Base-by-base conservation (phyloP, 1,284 basidiomycete species). In the Cryptococcus floricola region DNA sequence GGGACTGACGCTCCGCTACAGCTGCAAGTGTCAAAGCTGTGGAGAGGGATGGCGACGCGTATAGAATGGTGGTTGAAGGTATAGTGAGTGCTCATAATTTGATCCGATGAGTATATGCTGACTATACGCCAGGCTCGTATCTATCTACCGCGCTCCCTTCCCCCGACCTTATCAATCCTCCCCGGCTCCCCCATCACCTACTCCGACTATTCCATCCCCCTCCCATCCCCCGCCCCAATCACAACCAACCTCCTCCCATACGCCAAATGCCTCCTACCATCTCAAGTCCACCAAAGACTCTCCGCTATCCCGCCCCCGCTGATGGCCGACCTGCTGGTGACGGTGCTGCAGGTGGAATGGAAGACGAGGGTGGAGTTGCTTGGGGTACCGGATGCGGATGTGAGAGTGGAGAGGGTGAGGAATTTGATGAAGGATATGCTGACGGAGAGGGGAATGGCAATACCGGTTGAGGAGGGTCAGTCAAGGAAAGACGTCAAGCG, bases 1-100 rank as follows among this genome's bases (percentile, higher is more conserved):
- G 34, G 41, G 25, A n/a, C 28, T n/a, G 28, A 39, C 23, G 37
- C 54, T 54, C 37, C 38, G 18, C 18, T 8, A 12, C 51, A 70
- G 73, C 73, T 18, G 73, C 68, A 7, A 59, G 68, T n/a, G 63
- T 75, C 46, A 67, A 65, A 48, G 57, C 63, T n/a, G 61, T 73
- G 23, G 66, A 67, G 50, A 65, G 66, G 46, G 59, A 64, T 8
- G 58, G 61, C 12, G 58, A 62, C 38, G 45, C 25, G 1, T 59
- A 57, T 55, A 45, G 56, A 3, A 54, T 72, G 13, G 60, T 67
- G 1, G 58, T 74, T 0, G 71, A 75, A 50, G 73, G 73, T 13
- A 57, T 75, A 18, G 73, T 69, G 43, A 65, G 66, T 57, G 18
- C 18, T 38, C 43, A 42, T 5, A 42, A 27, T 37, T 4, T 16